These are phyloP conservation scores for Voacanga thouarsii DNA, from an alignment of 257 asterid genomes.

Conservation along the genomic window DNA sequence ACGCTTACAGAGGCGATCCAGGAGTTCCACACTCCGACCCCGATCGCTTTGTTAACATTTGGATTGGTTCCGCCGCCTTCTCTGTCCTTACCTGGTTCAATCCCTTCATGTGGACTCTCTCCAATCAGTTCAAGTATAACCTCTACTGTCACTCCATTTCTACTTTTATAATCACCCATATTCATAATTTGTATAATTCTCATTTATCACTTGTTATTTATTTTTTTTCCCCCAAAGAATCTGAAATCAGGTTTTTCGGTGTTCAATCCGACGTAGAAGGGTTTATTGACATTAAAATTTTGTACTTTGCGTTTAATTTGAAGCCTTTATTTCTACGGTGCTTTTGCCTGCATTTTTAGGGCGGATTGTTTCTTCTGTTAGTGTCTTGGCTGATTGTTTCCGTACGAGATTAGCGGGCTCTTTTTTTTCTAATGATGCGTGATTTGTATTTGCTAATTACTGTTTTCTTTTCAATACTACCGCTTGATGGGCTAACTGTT, in stretches of 20 bases:
- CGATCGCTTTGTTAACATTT: conserved; percentile 54
- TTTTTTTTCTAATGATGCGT: too few species aligned
- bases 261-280: too few species aligned
- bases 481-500: neutral
- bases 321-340: neutral
- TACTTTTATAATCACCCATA: neutral
- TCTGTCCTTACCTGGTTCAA: conserved; percentile 63
- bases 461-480: neutral
- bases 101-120: conserved; percentile 88
- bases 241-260: neutral
- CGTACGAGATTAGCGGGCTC: neutral
- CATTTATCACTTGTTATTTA: neutral
- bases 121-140: conserved; percentile 73
- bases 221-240: neutral
- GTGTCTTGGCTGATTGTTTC: neutral
- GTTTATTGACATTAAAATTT: too few species aligned
- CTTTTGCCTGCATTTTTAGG: neutral
- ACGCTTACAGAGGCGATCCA: conserved; percentile 92
- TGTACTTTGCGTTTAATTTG: neutral
- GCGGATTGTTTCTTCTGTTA: neutral
- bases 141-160: neutral
- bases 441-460: neutral
- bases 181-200: neutral
- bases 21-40: conserved; percentile 85
- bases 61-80: conserved; percentile 77